These are phyloP conservation scores for Aspergillus candidus DNA, from an alignment of 2,329 filamentous ascomycete genomes.

Conservation along the genomic window DNA sequence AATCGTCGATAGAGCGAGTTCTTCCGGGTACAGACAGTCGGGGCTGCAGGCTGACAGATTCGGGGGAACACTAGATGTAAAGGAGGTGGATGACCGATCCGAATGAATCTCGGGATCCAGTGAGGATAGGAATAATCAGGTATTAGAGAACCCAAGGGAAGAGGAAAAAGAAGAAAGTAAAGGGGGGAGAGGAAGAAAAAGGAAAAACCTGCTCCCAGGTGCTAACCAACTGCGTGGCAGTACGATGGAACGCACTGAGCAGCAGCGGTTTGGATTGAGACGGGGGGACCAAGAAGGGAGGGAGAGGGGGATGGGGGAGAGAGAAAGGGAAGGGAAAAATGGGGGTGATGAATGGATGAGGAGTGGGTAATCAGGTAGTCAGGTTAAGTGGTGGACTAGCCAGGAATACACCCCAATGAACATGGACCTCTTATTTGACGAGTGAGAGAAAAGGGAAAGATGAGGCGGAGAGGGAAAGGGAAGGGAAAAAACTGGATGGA, in stretches of 20 bases:
- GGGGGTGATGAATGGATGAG: constrained; percentile 12
- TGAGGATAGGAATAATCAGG: too few relatives aligned
- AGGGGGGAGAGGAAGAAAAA: constrained; percentile 7
- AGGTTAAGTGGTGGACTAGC: constrained; percentile 7
- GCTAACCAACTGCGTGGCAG: constrained; percentile 26
- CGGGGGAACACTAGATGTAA: constrained; percentile 1
- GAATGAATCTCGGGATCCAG: too few relatives aligned
- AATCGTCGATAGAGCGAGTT: constrained; percentile 2
- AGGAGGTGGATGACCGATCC: constrained; percentile 3
- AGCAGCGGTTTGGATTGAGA: constrained; percentile 16
- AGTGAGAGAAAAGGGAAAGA: constrained; percentile 11
- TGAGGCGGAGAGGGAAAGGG: constrained; percentile 9
- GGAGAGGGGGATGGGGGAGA: constrained; percentile 14
- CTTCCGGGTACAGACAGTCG: constrained; percentile 5
- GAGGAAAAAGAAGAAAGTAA: constrained; percentile 10
- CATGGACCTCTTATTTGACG: too few relatives aligned
- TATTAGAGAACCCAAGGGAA: not conserved
- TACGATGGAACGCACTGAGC: constrained; percentile 26
- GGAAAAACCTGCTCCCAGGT: constrained; percentile 13
- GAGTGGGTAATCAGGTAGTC: constrained; percentile 12
- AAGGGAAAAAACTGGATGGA: constrained; percentile 12
- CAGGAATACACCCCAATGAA: too few relatives aligned
- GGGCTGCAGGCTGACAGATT: constrained; percentile 8
- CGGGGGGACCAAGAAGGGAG: constrained; percentile 6
- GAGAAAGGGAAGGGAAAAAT: constrained; percentile 15